Evolutionary conservation across 2,329 filamentous ascomycete genomes (phyloP).

Genomic region (Hypocrella siamensis): DNA sequence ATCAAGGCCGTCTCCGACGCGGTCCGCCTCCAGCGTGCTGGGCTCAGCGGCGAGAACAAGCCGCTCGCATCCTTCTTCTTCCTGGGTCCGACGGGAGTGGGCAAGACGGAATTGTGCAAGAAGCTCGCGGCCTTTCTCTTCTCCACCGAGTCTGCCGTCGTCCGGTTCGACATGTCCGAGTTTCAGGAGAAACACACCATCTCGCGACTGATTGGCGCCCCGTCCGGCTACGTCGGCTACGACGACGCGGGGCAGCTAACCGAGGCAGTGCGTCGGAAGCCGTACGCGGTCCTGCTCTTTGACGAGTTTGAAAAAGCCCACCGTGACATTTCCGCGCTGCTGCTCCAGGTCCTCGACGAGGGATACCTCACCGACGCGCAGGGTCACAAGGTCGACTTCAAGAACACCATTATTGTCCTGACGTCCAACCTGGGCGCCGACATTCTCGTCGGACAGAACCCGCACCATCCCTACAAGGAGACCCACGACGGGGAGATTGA

Average conservation of each 20-base stretch:
- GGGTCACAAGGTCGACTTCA: conserved; percentile 92
- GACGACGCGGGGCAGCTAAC: conserved; percentile 94
- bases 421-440: conserved; percentile 91
- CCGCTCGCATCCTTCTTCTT: conserved; percentile 96
- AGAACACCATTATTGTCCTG: conserved; percentile 90
- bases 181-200: conserved; percentile 97
- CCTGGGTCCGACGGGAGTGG: conserved; percentile 87
- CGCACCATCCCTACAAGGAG: conserved; percentile 46
- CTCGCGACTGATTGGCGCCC: conserved; percentile 78
- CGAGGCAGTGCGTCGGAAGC: conserved; percentile 86
- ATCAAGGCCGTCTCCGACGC: conserved; percentile 83
- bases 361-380: conserved; percentile 91
- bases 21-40: conserved; percentile 84
- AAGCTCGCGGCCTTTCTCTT: conserved; percentile 89
- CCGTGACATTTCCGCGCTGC: conserved; percentile 78
- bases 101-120: conserved; percentile 95
- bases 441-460: conserved; percentile 66
- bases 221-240: conserved; percentile 90
- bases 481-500: conserved; percentile 53
- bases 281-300: conserved; percentile 86
- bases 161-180: conserved; percentile 95
- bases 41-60: conserved; percentile 78
- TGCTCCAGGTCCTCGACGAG: conserved; percentile 90
- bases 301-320: conserved; percentile 98
- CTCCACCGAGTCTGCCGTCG: conserved; percentile 76